phyloP scores from a whole-genome alignment of 2,329 filamentous ascomycete species.

The Xylaria sp. region DNA sequence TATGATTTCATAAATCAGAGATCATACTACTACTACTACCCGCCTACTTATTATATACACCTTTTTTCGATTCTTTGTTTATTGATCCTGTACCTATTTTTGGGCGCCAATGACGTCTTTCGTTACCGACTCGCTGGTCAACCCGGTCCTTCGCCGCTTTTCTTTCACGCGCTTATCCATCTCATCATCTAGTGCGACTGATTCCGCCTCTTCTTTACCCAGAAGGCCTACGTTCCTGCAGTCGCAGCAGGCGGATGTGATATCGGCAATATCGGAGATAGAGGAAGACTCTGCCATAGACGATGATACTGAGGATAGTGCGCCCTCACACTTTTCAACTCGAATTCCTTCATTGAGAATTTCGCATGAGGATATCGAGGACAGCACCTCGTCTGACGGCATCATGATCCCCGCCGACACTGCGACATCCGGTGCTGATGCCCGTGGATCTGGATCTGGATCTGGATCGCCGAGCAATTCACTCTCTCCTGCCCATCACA shows the following conservation, averaged over 20 bases:
- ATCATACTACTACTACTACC: conserved; percentile 4
- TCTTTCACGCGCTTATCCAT: conserved; percentile 43
- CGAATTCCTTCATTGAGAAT: conserved; percentile 27
- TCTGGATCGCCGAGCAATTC: conserved; percentile 12
- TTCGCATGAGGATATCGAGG: conserved; percentile 12
- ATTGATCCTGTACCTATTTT: neutral
- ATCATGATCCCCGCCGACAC: conserved; percentile 2
- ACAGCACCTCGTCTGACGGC: conserved; percentile 6
- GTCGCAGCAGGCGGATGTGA: conserved; percentile 26
- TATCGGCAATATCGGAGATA: conserved; percentile 30
- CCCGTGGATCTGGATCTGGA: conserved; percentile 11
- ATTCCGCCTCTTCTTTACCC: conserved; percentile 35
- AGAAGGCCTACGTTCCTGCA: conserved; percentile 20
- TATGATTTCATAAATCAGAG: conserved; percentile 20
- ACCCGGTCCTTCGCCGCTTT: conserved; percentile 59
- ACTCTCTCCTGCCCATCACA: conserved; percentile 11
- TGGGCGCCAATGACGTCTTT: conserved; percentile 51
- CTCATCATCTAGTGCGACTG: conserved; percentile 32
- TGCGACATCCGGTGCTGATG: conserved; percentile 2
- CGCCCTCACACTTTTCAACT: conserved; percentile 23
- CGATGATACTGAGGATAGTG: conserved; percentile 24
- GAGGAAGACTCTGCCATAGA: conserved; percentile 25
- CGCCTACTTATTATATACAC: conserved; percentile 14
- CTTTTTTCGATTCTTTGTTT: conserved; percentile 1
- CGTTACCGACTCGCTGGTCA: conserved; percentile 61